These are phyloP conservation scores for Pseudocercospora macadamiae DNA, from an alignment of 2,329 filamentous ascomycete genomes.

Conservation along the genomic window DNA sequence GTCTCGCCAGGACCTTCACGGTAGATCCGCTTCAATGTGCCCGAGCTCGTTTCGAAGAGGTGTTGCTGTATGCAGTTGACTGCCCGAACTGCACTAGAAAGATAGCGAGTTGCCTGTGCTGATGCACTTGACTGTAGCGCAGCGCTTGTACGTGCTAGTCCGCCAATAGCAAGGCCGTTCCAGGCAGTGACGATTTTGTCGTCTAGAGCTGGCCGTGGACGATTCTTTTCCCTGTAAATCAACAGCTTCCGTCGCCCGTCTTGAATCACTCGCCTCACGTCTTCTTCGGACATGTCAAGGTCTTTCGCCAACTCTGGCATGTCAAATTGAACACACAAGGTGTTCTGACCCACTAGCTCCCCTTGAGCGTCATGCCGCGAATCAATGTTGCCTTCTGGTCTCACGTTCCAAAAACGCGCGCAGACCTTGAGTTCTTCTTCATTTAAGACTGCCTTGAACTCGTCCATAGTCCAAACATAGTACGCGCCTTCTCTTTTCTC, in stretches of 20 bases:
- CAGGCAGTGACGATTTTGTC: conserved; percentile 85
- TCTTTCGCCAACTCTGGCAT: conserved; percentile 71
- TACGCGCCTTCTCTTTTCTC: conserved; percentile 91
- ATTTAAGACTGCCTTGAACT: conserved; percentile 77
- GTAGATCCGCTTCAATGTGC: conserved; percentile 74
- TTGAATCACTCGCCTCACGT: conserved; percentile 69
- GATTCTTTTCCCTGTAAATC: conserved; percentile 71
- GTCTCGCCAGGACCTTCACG: conserved; percentile 67
- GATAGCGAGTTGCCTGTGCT: conserved; percentile 52
- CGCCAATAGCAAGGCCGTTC: conserved; percentile 86
- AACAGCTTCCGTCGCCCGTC: conserved; percentile 69
- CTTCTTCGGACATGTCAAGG: conserved; percentile 70
- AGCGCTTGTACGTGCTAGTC: conserved; percentile 74
- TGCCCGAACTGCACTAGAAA: conserved; percentile 67
- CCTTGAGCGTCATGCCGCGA: conserved; percentile 84
- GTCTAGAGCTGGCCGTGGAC: conserved; percentile 77
- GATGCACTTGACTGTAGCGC: conserved; percentile 65
- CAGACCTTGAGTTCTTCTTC: conserved; percentile 71
- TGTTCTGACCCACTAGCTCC: conserved; percentile 93
- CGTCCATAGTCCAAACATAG: conserved; percentile 89
- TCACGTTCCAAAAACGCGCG: conserved; percentile 82
- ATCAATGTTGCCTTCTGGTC: conserved; percentile 81
- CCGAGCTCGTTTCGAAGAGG: conserved; percentile 68
- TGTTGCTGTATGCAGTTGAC: conserved; percentile 72
- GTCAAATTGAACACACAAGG: conserved; percentile 72